Evolutionary conservation across 192 early-diverging fungal species (phyloP), one percentile per base, ranked within the genome.

Genomic region (Linnemannia schmuckeri): DNA sequence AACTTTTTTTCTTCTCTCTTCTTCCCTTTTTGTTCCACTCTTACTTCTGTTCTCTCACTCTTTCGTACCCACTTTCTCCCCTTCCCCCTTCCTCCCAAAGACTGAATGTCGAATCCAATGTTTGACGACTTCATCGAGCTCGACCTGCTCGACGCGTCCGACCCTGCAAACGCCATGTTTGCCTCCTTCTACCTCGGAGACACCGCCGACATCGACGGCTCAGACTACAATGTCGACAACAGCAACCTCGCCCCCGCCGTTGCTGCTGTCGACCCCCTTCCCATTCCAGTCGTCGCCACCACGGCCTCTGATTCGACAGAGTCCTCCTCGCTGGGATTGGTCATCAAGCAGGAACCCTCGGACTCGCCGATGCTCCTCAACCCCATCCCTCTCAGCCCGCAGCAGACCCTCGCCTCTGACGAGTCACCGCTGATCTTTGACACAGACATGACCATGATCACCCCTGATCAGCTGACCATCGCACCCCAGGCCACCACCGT

Each of bases 61-160:
- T 38, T 22, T 68, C 33, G 24, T 61, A 35, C 33, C 24, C 66
- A n/a, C 41, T 4, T 22, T 70, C 38, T 46, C 35, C 9, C 20
- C 18, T 66, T 30, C 44, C 52, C 0, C 41, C 40, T 22, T 22
- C 33, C 72, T 37, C 17, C 63, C 63, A 27, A 18, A 40, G 13
- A 52, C 71, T 41, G 24, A 30, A 84, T 84, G 82, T 73, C 82
- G 73, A 84, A 74, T 57, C 82, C 77, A 40, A 78, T 84, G 72
- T 84, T 84, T 76, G 82, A 78, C 72, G 82, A 84, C 77, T 84
- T 84, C 79, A 78, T 84, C 49, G 82, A 84, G 77, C 82, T 84
- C 49, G 82, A 84, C 73, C 40, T 84, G 77, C 77, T 84, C 61
- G 82, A 84, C 44, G 52, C 71, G 47, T 75, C 82, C 24, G 82